phyloP scores from a whole-genome alignment of 2,329 filamentous ascomycete species.

The Didymosphaeria variabile region DNA sequence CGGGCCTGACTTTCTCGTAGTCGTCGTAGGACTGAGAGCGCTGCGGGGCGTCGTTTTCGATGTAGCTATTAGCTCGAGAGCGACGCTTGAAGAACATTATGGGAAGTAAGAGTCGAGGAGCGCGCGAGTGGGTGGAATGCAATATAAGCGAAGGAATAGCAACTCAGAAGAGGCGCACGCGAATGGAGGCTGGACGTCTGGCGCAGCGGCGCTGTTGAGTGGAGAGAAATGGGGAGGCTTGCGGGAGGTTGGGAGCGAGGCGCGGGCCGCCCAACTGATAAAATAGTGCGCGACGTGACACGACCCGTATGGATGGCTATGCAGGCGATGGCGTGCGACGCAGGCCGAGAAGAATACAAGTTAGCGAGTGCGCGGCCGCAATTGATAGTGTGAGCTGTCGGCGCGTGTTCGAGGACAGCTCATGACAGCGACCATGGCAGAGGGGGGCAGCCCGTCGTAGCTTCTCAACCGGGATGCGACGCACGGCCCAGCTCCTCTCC shows the following conservation, averaged over 20 bases:
- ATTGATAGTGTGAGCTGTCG: conserved; percentile 9
- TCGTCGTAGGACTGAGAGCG: conserved; percentile 53
- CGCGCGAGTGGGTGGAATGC: not conserved
- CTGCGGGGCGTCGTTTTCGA: conserved; percentile 55
- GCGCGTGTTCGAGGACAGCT: conserved; percentile 5
- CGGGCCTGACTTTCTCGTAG: conserved; percentile 51
- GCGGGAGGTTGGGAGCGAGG: conserved; percentile 13
- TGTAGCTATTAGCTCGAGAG: conserved; percentile 58
- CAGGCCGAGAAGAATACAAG: conserved; percentile 7
- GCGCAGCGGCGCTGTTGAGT: conserved; percentile 8
- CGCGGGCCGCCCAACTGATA: not conserved
- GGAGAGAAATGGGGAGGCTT: conserved; percentile 15
- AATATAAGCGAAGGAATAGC: conserved; percentile 14
- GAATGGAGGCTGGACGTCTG: conserved; percentile 5
- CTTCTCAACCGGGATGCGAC: conserved; percentile 4
- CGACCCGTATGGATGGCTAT: not conserved
- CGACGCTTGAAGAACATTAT: conserved; percentile 62
- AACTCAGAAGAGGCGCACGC: conserved; percentile 2
- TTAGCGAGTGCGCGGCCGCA: conserved; percentile 1
- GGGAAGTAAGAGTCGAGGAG: conserved; percentile 25
- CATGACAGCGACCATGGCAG: not conserved
- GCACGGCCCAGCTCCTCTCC: conserved; percentile 4
- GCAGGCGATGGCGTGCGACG: not conserved
- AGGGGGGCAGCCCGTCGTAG: not conserved
- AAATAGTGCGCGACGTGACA: conserved; percentile 14